Evolutionary conservation across 495 filamentous ascomycete genomes (phyloP).

Genomic region (Penicillium canescens): DNA sequence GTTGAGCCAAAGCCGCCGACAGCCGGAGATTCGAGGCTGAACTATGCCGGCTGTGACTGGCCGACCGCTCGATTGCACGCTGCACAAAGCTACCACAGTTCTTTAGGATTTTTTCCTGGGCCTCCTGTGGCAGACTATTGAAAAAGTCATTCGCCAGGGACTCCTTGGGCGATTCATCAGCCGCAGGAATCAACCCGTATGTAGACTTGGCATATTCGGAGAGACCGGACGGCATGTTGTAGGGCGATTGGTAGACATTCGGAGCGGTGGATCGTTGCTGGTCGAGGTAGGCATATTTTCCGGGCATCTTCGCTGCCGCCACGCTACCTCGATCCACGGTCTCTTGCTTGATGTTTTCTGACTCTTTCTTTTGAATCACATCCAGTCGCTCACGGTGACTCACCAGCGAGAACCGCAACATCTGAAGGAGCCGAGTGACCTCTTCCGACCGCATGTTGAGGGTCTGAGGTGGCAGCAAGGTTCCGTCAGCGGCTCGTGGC

Average conservation of each 20-base stretch:
- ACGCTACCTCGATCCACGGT: constrained; percentile 33
- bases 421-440: constrained; percentile 45
- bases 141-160: constrained; percentile 50
- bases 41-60: constrained; percentile 46
- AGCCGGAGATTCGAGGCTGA: constrained; percentile 45
- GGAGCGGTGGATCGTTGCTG: constrained; percentile 43
- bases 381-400: constrained; percentile 49
- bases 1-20: constrained; percentile 43
- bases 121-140: constrained; percentile 37
- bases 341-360: constrained; percentile 39
- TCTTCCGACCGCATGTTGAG: constrained; percentile 52
- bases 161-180: constrained; percentile 39
- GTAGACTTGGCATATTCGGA: constrained; percentile 46
- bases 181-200: constrained; percentile 37
- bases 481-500: constrained; percentile 44
- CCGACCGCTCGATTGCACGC: constrained; percentile 41
- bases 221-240: constrained; percentile 49
- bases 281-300: constrained; percentile 47
- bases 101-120: constrained; percentile 48
- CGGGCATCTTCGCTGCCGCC: constrained; percentile 37
- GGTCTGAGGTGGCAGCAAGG: constrained; percentile 42
- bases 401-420: constrained; percentile 50
- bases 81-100: constrained; percentile 50
- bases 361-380: constrained; percentile 46
- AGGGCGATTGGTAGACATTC: constrained; percentile 50